Evolutionary conservation across 768 basidiomycete genomes (phyloP), one percentile per base, ranked within the genome.

Genomic region (Auriscalpium vulgare): DNA sequence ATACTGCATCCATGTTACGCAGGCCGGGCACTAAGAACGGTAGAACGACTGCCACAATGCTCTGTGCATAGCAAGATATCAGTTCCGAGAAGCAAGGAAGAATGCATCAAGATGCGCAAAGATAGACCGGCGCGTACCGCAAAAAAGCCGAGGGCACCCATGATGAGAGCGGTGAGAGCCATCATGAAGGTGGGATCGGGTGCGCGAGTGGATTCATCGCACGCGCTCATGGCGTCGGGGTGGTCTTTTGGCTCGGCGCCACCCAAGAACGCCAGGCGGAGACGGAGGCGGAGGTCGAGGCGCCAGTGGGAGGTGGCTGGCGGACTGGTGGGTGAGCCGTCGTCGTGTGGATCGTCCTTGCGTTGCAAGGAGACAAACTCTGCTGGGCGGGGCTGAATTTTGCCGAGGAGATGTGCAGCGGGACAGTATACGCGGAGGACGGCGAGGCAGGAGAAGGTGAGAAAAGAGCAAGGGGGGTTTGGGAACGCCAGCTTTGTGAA

Each of bases 401-500:
- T 43, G 54, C 10, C 40, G 53, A 51, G 43, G 50, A 55, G 29
- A 7, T 29, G 29, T 29, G 29, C 1, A 4, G 29, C 8, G 49
- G 54, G 51, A 4, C 50, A 53, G n/a, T 53, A 61, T 23, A 59
- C 29, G 36, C 51, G 35, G 36, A 62, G 58, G 8, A 50, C 51
- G 47, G 50, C 46, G 29, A 56, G 46, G 53, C 58, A 62, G 13
- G 58, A 56, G 37, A 54, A 47, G 11, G 58, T 59, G 47, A 59
- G 46, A 37, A 43, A 6, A 43, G 40, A 17, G 17, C 40, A 43
- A 43, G 58, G 59, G 37, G 53, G 55, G 40, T 54, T 47, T 36
- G 50, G 13, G 40, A 47, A 59, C 55, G 60, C 60, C 60, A 62
- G 60, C 46, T 62, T 62, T 51, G 53, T 34, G 40, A 44, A 16